These are phyloP conservation scores for Saturnispora bothae DNA, from an alignment of 805 yeast genomes.

Conservation along the genomic window DNA sequence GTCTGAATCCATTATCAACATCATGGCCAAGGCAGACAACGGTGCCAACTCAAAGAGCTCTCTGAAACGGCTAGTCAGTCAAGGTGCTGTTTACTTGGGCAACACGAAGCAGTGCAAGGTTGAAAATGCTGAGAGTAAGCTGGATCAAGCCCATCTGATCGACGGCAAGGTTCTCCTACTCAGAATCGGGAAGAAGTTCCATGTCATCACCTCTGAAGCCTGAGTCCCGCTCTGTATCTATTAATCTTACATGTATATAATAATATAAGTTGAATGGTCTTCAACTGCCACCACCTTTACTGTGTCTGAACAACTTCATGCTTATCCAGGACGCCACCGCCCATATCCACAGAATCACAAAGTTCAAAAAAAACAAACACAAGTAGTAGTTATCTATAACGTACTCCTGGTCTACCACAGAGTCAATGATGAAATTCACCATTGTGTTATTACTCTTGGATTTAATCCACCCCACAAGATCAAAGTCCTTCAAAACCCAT, in stretches of 20 bases:
- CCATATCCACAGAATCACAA: conserved; percentile 50
- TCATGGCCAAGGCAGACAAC: conserved; percentile 39
- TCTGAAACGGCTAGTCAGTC: conserved; percentile 39
- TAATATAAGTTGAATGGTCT: neutral
- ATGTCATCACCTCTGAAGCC: conserved; percentile 33
- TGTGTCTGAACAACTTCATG: conserved; percentile 68
- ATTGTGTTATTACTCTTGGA: conserved; percentile 5
- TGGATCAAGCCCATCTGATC: conserved; percentile 41
- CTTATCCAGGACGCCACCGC: conserved; percentile 69
- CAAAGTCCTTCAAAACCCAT: conserved; percentile 18
- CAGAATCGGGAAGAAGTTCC: conserved; percentile 66
- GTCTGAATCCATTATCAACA: conserved; percentile 34
- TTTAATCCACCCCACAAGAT: neutral
- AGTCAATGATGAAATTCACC: conserved; percentile 7
- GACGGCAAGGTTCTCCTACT: conserved; percentile 53
- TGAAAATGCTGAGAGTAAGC: conserved; percentile 36
- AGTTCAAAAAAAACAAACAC: conserved; percentile 23
- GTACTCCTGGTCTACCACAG: conserved; percentile 6
- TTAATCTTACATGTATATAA: conserved; percentile 1
- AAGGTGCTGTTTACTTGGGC: conserved; percentile 71
- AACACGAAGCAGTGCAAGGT: conserved; percentile 39
- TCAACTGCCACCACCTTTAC: conserved; percentile 45
- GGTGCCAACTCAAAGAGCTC: conserved; percentile 34
- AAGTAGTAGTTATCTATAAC: conserved; percentile 23
- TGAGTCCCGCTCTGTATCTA: neutral